Conservation (phyloP, 345 rosid species). For the Stellera chamaejasme region DNA sequence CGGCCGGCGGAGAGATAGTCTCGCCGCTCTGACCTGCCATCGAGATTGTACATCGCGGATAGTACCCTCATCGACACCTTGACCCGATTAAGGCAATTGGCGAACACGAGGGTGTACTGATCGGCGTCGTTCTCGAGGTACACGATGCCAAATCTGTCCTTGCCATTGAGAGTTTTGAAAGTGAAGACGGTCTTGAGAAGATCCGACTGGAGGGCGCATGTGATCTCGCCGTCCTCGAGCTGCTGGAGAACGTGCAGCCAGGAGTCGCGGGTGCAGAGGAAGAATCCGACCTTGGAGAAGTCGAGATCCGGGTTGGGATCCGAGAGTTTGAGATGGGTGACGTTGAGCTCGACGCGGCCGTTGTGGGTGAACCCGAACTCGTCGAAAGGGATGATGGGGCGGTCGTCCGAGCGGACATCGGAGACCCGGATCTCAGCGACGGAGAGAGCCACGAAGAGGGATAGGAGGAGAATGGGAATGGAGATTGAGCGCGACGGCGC, state of each 20-base stretch:
- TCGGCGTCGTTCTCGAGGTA: slow-evolving; percentile 45
- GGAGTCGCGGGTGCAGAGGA: slow-evolving; percentile 83
- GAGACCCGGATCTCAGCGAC: slow-evolving; percentile 60
- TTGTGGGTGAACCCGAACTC: slow-evolving; percentile 86
- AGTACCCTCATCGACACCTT: slow-evolving; percentile 69
- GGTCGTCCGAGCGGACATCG: slow-evolving; percentile 70
- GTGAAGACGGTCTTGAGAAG: slow-evolving; percentile 51
- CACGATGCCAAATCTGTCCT: slow-evolving; percentile 14
- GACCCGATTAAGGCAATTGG: slow-evolving; percentile 63
- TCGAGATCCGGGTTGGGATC: slow-evolving; percentile 50
- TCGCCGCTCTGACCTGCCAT: slow-evolving; percentile 37
- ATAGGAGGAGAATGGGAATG: slow-evolving; percentile 9
- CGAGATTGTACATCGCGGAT: slow-evolving; percentile 88
- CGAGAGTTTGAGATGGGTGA: slow-evolving; percentile 43
- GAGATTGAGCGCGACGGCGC: slow-evolving; percentile 19
- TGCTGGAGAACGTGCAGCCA: slow-evolving; percentile 75
- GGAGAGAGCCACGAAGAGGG: slow-evolving; percentile 21
- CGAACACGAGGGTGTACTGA: slow-evolving; percentile 74
- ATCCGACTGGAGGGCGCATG: slow-evolving; percentile 68
- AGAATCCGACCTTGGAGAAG: slow-evolving; percentile 70
- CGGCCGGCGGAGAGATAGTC: slow-evolving; percentile 90
- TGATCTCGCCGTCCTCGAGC: slow-evolving; percentile 61
- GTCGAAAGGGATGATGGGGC: slow-evolving; percentile 67
- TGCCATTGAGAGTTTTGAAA: slow-evolving; percentile 48
- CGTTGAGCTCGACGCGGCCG: slow-evolving; percentile 77